Evolutionary conservation across 2,329 filamentous ascomycete species (phyloP).

Genomic region (Claviceps paspali): DNA sequence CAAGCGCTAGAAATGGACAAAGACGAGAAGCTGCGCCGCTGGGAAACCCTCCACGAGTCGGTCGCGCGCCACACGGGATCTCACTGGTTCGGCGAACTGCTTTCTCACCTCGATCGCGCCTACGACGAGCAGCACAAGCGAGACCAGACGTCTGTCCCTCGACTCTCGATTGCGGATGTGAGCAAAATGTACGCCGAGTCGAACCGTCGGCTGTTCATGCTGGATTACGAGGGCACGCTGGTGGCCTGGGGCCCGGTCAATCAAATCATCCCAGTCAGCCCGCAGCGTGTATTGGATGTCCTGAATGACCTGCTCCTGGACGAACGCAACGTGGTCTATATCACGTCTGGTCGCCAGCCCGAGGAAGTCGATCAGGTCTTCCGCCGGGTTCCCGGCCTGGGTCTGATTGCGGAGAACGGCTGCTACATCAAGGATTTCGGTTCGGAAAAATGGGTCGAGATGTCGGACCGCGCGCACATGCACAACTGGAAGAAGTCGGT

Average conservation of each 20-base stretch:
- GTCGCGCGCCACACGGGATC: conserved; percentile 72
- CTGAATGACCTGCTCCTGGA: conserved; percentile 71
- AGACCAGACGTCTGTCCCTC: conserved; percentile 73
- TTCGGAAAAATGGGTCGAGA: conserved; percentile 56
- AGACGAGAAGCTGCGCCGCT: conserved; percentile 59
- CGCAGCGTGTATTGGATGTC: conserved; percentile 66
- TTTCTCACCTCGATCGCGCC: conserved; percentile 53
- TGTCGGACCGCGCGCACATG: conserved; percentile 58
- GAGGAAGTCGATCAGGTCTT: conserved; percentile 83
- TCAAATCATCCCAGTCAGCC: conserved; percentile 73
- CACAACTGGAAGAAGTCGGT: conserved; percentile 73
- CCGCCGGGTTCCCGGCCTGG: conserved; percentile 65
- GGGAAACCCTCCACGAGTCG: conserved; percentile 55
- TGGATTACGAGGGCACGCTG: conserved; percentile 89
- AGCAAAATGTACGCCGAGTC: conserved; percentile 50
- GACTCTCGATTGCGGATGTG: conserved; percentile 56
- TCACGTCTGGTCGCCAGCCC: conserved; percentile 81
- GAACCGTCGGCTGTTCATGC: conserved; percentile 61
- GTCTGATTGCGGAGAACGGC: conserved; percentile 87
- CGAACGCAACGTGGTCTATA: conserved; percentile 70
- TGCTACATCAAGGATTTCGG: conserved; percentile 70
- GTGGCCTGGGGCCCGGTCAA: conserved; percentile 75
- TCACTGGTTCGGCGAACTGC: conserved; percentile 71
- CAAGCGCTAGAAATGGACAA: conserved; percentile 65
- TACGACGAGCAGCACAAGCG: conserved; percentile 75